A percentile compares a stretch with the other conserved stretches of the same genome.
Conservation (phyloP, 1,139 yeast genomes). For the Debaryomyces subglobosus region DNA sequence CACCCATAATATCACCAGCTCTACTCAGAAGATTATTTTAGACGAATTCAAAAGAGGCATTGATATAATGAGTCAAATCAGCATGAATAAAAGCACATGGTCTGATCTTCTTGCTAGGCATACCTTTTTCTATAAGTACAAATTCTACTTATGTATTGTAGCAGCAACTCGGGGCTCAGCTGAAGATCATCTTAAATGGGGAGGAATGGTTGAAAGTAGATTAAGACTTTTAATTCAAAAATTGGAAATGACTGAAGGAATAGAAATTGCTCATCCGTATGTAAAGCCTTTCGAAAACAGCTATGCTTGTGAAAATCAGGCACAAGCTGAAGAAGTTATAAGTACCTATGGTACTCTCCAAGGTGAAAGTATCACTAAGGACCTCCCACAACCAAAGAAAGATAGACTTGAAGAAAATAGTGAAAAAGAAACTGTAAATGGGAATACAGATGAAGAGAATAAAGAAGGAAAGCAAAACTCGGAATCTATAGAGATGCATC, state of each 20-base stretch:
- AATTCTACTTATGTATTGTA: constrained; percentile 80
- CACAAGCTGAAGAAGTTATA: constrained; percentile 56
- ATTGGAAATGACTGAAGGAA: constrained; percentile 73
- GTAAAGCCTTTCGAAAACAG: constrained; percentile 71
- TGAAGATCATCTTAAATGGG: constrained; percentile 87
- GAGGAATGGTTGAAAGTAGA: constrained; percentile 91
- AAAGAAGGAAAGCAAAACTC: constrained; percentile 23
- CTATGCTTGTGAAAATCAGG: constrained; percentile 56
- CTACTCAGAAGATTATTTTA: constrained; percentile 81
- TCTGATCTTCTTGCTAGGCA: constrained; percentile 74
- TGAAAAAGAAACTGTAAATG: neutral
- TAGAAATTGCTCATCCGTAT: constrained; percentile 87
- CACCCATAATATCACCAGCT: constrained; percentile 88
- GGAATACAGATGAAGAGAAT: neutral
- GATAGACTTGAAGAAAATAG: constrained; percentile 12
- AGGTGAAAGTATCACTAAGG: constrained; percentile 34
- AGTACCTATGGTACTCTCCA: constrained; percentile 54
- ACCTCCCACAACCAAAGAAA: constrained; percentile 2
- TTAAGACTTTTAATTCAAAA: constrained; percentile 79
- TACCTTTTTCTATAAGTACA: constrained; percentile 78
- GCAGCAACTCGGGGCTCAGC: constrained; percentile 68
- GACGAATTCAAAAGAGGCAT: constrained; percentile 76
- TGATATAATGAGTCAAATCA: constrained; percentile 70
- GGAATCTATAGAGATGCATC: constrained; percentile 42
- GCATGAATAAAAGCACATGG: constrained; percentile 69